Conservation (phyloP, 768 basidiomycete genomes). For the Gloeophyllum trabeum region DNA sequence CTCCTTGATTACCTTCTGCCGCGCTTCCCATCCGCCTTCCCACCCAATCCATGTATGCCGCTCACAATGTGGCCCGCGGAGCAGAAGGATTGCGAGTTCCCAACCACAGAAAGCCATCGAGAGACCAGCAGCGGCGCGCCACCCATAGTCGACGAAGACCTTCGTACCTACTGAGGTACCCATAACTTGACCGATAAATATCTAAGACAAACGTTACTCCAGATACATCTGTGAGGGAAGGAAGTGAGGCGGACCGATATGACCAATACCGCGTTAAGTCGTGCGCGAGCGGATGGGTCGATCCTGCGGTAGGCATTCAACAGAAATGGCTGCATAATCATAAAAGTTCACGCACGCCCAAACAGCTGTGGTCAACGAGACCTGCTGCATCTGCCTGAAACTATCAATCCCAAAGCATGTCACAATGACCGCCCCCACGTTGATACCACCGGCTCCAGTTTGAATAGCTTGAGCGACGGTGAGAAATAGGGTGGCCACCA, state of each 20-base stretch:
- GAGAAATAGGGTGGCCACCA: slow-evolving; percentile 38
- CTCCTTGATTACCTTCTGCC: slow-evolving; percentile 7
- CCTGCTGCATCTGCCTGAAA: slow-evolving; percentile 65
- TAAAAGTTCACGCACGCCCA: slow-evolving; percentile 46
- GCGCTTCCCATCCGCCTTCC: slow-evolving; percentile 39
- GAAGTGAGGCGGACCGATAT: slow-evolving; percentile 26
- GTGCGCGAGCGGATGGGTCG: slow-evolving; percentile 21
- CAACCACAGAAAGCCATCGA: slow-evolving; percentile 47
- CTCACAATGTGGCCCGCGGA: slow-evolving; percentile 55
- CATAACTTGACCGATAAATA: slow-evolving; percentile 76
- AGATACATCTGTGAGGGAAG: too few relatives aligned
- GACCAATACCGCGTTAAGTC: slow-evolving; percentile 69
- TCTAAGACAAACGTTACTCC: too few relatives aligned
- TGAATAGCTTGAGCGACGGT: slow-evolving; percentile 50
- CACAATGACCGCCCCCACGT: slow-evolving; percentile 60
- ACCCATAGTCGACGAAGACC: slow-evolving; percentile 61
- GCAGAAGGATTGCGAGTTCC: slow-evolving; percentile 42
- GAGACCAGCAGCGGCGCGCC: slow-evolving; percentile 54
- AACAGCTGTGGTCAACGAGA: slow-evolving; percentile 50
- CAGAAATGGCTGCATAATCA: too few relatives aligned
- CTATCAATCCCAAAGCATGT: slow-evolving; percentile 63
- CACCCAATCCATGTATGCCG: slow-evolving; percentile 56
- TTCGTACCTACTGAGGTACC: slow-evolving; percentile 68
- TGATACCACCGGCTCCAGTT: slow-evolving; percentile 56
- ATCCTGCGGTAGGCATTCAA: too few relatives aligned